These are phyloP conservation scores for Annulohypoxylon stygium DNA, from an alignment of 495 filamentous ascomycete species.

Conservation along the genomic window DNA sequence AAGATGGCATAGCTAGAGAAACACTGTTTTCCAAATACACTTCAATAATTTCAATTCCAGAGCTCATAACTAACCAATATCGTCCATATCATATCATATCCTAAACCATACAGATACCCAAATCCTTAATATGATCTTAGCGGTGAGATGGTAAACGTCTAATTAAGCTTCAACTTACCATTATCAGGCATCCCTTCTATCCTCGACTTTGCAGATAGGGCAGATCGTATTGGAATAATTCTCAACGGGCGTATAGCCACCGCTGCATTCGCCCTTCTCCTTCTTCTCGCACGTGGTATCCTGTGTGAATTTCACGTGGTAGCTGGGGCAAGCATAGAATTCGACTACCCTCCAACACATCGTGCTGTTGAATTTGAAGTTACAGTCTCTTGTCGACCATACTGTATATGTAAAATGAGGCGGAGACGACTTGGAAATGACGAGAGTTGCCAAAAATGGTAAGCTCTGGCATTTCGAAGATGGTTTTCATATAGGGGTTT, in stretches of 20 bases:
- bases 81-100: not conserved
- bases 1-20: not conserved
- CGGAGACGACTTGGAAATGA: not conserved
- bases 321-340: slow-evolving; percentile 5
- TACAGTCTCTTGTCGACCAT: not conserved
- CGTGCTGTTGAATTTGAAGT: not conserved
- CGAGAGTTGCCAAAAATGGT: not conserved
- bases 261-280: not conserved
- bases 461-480: not conserved
- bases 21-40: not conserved
- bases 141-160: not conserved
- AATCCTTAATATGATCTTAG: not conserved
- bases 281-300: not conserved
- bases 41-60: not conserved
- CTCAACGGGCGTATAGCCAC: not conserved
- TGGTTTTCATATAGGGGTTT: not conserved
- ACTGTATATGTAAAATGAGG: not conserved
- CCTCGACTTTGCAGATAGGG: slow-evolving; percentile 14
- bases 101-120: not conserved
- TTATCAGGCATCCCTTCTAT: slow-evolving; percentile 10
- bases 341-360: slow-evolving; percentile 8
- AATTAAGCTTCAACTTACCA: not conserved
- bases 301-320: slow-evolving; percentile 14
- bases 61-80: not conserved
- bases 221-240: not conserved